These are phyloP conservation scores for Globisporangium polare DNA, from an alignment of 352 stramenopile genomes.

Conservation along the genomic window DNA sequence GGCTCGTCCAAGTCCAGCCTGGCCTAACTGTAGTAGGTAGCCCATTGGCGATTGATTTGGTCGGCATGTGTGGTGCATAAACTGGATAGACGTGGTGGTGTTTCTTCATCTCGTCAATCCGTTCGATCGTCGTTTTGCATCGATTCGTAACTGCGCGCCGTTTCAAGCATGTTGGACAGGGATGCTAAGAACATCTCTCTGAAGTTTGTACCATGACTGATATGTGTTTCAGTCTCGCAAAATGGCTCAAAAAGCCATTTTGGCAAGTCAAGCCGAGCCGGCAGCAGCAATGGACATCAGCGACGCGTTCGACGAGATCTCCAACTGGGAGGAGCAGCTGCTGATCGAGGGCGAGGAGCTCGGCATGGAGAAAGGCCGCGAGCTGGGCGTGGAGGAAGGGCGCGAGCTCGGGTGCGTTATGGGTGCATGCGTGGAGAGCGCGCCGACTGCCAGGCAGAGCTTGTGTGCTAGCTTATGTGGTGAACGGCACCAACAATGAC, in stretches of 20 bases:
- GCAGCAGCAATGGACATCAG: conserved; percentile 32
- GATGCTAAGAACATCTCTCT: background rate
- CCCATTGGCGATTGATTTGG: too few relatives aligned
- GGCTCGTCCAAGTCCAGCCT: conserved; percentile 20
- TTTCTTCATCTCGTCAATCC: background rate
- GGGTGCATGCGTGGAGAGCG: background rate
- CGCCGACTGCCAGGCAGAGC: background rate
- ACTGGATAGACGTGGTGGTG: background rate
- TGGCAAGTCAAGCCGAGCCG: background rate
- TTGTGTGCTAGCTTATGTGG: background rate
- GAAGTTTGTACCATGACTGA: background rate
- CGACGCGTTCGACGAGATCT: conserved; percentile 75
- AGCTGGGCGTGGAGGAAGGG: conserved; percentile 70
- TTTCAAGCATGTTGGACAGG: background rate
- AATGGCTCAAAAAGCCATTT: conserved; percentile 3
- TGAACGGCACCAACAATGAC: background rate
- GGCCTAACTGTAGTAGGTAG: background rate
- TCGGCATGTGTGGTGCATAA: background rate
- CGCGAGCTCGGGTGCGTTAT: conserved; percentile 57
- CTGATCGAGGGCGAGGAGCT: conserved; percentile 65
- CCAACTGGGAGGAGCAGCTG: conserved; percentile 60
- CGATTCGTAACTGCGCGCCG: background rate
- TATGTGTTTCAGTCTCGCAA: background rate
- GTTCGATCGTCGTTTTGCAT: background rate
- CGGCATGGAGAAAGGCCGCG: conserved; percentile 45